Evolutionary conservation across 1,284 basidiomycete species (phyloP).

Genomic region (Malassezia sympodialis): DNA sequence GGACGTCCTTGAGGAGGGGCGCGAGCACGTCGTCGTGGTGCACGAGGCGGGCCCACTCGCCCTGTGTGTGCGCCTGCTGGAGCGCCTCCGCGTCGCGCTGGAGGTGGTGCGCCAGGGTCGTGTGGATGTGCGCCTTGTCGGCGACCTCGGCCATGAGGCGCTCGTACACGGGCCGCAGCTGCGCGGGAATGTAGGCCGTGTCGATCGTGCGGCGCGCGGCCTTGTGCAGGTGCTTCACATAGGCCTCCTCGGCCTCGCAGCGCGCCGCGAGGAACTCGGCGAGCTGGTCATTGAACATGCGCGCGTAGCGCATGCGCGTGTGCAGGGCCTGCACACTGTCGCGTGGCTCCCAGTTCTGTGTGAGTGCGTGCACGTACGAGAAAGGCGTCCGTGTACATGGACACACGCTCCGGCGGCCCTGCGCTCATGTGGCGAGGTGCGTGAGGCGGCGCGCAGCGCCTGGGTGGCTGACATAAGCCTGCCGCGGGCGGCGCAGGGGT

Average conservation of each 20-base stretch:
- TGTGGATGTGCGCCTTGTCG: constrained; percentile 36
- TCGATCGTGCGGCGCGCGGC: constrained; percentile 47
- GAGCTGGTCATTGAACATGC: constrained; percentile 38
- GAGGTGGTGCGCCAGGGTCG: constrained; percentile 37
- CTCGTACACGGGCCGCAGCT: constrained; percentile 42
- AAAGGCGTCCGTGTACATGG: background rate
- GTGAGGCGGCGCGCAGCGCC: background rate
- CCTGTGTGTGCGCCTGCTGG: constrained; percentile 31
- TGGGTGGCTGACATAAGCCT: background rate
- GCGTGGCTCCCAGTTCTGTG: constrained; percentile 10
- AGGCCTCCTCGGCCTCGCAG: constrained; percentile 50
- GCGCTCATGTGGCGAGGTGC: background rate
- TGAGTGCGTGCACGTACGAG: background rate
- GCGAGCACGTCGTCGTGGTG: constrained; percentile 37
- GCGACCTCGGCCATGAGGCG: constrained; percentile 39
- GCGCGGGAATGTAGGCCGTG: constrained; percentile 32
- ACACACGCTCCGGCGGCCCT: background rate
- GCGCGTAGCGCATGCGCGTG: constrained; percentile 32
- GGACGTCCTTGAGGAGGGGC: constrained; percentile 34
- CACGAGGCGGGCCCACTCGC: constrained; percentile 33
- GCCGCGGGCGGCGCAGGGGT: background rate
- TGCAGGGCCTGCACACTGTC: constrained; percentile 16
- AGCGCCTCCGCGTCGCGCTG: constrained; percentile 44
- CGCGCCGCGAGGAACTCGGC: constrained; percentile 53
- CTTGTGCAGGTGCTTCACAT: constrained; percentile 52